Percentiles rank a stretch among this genome's conserved stretches.
phyloP scores from a whole-genome alignment of 2,329 filamentous ascomycete species.

The Xylaria polymorpha region DNA sequence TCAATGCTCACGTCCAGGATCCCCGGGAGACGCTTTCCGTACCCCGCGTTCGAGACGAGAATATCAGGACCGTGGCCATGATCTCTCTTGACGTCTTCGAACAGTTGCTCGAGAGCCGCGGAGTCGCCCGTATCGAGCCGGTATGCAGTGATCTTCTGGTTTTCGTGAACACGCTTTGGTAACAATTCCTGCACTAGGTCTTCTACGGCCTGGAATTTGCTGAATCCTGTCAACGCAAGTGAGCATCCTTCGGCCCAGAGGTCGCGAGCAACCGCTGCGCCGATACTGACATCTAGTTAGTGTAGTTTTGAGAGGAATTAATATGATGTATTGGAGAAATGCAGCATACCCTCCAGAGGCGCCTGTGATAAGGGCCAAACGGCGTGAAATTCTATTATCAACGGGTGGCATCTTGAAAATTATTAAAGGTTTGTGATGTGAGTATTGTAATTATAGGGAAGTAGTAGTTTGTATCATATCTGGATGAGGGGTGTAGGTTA shows the following conservation, averaged over 20 bases:
- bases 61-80: slow-evolving; percentile 70
- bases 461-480: neutral
- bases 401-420: slow-evolving; percentile 44
- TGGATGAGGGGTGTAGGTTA: slow-evolving; percentile 22
- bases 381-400: slow-evolving; percentile 51
- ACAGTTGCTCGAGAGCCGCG: slow-evolving; percentile 65
- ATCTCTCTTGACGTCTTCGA: slow-evolving; percentile 62
- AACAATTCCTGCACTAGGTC: slow-evolving; percentile 47
- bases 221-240: slow-evolving; percentile 51
- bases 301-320: neutral
- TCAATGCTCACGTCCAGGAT: slow-evolving; percentile 70
- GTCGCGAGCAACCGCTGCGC: slow-evolving; percentile 50
- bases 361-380: slow-evolving; percentile 52
- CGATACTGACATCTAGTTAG: slow-evolving; percentile 47
- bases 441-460: neutral
- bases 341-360: slow-evolving; percentile 51
- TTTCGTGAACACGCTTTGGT: slow-evolving; percentile 46
- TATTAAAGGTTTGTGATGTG: neutral
- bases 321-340: neutral
- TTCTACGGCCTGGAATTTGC: slow-evolving; percentile 46
- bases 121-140: slow-evolving; percentile 67
- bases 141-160: slow-evolving; percentile 62
- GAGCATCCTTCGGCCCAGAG: slow-evolving; percentile 52
- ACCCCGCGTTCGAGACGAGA: slow-evolving; percentile 73
- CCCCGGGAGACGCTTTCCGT: slow-evolving; percentile 68